phyloP scores from a whole-genome alignment of 805 yeast species.

The Isabelozyma pseudorhagii region DNA sequence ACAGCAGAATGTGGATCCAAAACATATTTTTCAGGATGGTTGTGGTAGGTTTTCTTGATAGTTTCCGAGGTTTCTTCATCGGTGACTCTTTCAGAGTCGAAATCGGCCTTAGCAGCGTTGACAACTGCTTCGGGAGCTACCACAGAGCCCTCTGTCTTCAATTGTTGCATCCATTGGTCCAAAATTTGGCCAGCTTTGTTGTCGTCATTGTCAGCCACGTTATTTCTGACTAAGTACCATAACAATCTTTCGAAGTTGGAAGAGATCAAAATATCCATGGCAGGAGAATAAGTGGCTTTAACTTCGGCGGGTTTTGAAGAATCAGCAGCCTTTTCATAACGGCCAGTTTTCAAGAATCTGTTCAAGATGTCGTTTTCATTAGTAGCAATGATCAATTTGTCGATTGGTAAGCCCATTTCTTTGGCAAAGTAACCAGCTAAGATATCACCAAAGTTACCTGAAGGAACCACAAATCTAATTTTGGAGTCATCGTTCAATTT shows the following conservation, averaged over 20 bases:
- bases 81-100: slow-evolving; percentile 76
- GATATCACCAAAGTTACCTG: slow-evolving; percentile 98
- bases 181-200: slow-evolving; percentile 70
- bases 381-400: slow-evolving; percentile 86
- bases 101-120: slow-evolving; percentile 61
- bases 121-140: slow-evolving; percentile 63
- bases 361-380: slow-evolving; percentile 93
- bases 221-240: slow-evolving; percentile 87
- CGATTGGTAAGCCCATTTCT: slow-evolving; percentile 92
- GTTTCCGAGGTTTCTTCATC: slow-evolving; percentile 78
- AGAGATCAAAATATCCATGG: slow-evolving; percentile 96
- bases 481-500: slow-evolving; percentile 28
- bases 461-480: slow-evolving; percentile 88
- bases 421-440: slow-evolving; percentile 94
- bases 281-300: slow-evolving; percentile 90
- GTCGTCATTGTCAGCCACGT: slow-evolving; percentile 51
- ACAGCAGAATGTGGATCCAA: slow-evolving; percentile 97
- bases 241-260: slow-evolving; percentile 94
- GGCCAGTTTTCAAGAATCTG: slow-evolving; percentile 85
- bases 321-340: slow-evolving; percentile 67
- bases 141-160: slow-evolving; percentile 76
- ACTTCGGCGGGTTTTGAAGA: slow-evolving; percentile 49
- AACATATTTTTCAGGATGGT: slow-evolving; percentile 65
- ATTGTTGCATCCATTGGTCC: slow-evolving; percentile 71
- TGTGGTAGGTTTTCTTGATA: slow-evolving; percentile 65